Base-by-base conservation (phyloP, 2,329 filamentous ascomycete species). In the Stagonosporopsis cucurbitacearum region DNA sequence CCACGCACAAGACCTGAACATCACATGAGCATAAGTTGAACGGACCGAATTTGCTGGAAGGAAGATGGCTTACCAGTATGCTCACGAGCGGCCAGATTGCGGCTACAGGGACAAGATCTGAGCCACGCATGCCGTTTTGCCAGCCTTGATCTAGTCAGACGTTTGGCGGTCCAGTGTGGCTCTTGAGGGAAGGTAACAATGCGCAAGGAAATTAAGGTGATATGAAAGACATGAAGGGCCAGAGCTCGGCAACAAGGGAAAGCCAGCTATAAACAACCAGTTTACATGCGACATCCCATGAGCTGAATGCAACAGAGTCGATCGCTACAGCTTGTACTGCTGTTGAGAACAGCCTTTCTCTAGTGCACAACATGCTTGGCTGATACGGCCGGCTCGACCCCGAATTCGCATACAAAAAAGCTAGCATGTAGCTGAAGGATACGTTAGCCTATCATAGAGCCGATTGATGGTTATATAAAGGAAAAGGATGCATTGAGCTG, bases 401-500 rank as follows among this genome's bases (percentile, higher is more conserved):
- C 40, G 39, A 37, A 51, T 51, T 51, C 44, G 40, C 28, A 44
- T n/a, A 26, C 12, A 6, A n/a, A 2, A 20, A 28, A 30, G 39
- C 3, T 17, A 7, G 6, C 37, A 15, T 20, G 20, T 17, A 44
- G 32, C 40, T 43, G 48, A 44, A 17, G 11, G n/a, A n/a, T 39
- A 7, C 11, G 19, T 12, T 20, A 37, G 17, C 12, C 7, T 22
- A 12, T 25, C n/a, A 51, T 32, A 44, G 48, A 32, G 28, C 20
- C 15, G 4, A 25, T 13, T 13, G 12, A 11, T 22, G 9, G 48
- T 42, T 32, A 19, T 13, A 12, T 19, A 17, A 37, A 44, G 32
- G 30, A 13, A 32, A 30, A 20, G n/a, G n/a, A 44, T 51, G 40
- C 40, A 33, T 26, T 17, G 23, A 51, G 48, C 48, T 51, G 48